Evolutionary conservation across 2,329 filamentous ascomycete species (phyloP).

Genomic region (Pleomassaria siparia): DNA sequence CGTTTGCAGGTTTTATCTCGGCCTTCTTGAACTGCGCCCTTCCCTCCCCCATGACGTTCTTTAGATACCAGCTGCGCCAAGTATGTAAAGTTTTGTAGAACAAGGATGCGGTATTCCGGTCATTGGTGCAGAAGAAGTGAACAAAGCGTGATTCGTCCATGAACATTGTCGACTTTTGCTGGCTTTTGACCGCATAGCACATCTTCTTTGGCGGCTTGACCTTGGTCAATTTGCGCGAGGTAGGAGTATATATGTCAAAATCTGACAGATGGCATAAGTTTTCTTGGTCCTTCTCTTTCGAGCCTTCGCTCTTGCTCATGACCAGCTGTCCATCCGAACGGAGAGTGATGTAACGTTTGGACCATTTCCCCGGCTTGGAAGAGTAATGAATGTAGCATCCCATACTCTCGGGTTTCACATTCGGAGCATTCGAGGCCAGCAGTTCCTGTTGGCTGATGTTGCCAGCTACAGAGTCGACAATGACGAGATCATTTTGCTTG

Average conservation of each 20-base stretch:
- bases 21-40: constrained; percentile 42
- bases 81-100: constrained; percentile 73
- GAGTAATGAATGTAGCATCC: constrained; percentile 78
- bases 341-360: constrained; percentile 78
- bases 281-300: constrained; percentile 69
- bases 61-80: constrained; percentile 92
- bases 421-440: constrained; percentile 64
- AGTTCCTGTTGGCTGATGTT: constrained; percentile 62
- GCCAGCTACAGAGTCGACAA: constrained; percentile 61
- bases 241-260: constrained; percentile 86
- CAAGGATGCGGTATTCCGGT: constrained; percentile 63
- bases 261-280: constrained; percentile 85
- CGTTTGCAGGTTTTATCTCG: constrained; percentile 33
- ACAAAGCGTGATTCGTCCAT: constrained; percentile 81
- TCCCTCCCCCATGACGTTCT: constrained; percentile 67
- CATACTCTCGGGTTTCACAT: constrained; percentile 64
- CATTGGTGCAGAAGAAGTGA: constrained; percentile 86
- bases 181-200: constrained; percentile 88
- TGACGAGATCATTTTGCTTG: constrained; percentile 70
- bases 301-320: constrained; percentile 69
- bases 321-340: constrained; percentile 70
- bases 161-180: constrained; percentile 85
- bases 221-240: constrained; percentile 65
- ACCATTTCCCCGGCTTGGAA: constrained; percentile 82
- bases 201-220: constrained; percentile 82